phyloP scores from a whole-genome alignment of 2,329 filamentous ascomycete genomes.

The Neonectria punicea region DNA sequence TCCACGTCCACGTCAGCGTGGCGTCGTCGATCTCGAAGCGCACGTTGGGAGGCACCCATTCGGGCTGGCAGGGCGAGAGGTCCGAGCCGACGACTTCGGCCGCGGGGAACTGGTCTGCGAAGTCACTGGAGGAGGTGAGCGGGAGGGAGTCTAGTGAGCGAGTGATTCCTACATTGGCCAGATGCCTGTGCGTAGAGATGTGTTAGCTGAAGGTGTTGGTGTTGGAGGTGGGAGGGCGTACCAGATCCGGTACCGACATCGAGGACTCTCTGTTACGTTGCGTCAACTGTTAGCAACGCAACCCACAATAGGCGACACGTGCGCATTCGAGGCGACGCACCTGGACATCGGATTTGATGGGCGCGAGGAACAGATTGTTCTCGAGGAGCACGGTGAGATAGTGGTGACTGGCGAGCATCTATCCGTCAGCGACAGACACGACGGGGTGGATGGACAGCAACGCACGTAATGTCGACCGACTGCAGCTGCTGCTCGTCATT shows the following conservation, averaged over 20 bases:
- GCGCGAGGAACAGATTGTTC: slow-evolving; percentile 35
- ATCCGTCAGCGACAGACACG: background rate
- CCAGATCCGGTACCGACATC: slow-evolving; percentile 41
- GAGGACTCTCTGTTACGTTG: slow-evolving; percentile 32
- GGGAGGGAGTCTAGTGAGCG: background rate
- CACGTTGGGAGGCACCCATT: slow-evolving; percentile 37
- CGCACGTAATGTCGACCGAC: slow-evolving; percentile 26
- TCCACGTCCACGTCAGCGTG: slow-evolving; percentile 32
- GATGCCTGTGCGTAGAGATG: slow-evolving; percentile 5
- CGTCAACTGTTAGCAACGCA: background rate
- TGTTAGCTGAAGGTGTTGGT: background rate
- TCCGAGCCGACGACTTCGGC: slow-evolving; percentile 32
- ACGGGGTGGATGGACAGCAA: background rate
- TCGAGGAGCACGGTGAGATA: slow-evolving; percentile 37
- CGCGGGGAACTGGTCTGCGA: slow-evolving; percentile 31
- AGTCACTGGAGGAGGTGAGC: slow-evolving; percentile 28
- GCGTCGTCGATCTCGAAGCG: slow-evolving; percentile 36
- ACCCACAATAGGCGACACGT: background rate
- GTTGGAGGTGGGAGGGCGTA: background rate
- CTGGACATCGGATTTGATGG: slow-evolving; percentile 27
- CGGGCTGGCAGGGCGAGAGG: slow-evolving; percentile 34
- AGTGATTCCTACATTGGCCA: slow-evolving; percentile 22
- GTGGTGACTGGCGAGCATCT: slow-evolving; percentile 14
- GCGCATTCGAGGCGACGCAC: background rate
- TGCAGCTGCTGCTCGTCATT: slow-evolving; percentile 25